These are phyloP conservation scores for Amylostereum areolatum DNA, from an alignment of 1,284 basidiomycete genomes.

Conservation along the genomic window DNA sequence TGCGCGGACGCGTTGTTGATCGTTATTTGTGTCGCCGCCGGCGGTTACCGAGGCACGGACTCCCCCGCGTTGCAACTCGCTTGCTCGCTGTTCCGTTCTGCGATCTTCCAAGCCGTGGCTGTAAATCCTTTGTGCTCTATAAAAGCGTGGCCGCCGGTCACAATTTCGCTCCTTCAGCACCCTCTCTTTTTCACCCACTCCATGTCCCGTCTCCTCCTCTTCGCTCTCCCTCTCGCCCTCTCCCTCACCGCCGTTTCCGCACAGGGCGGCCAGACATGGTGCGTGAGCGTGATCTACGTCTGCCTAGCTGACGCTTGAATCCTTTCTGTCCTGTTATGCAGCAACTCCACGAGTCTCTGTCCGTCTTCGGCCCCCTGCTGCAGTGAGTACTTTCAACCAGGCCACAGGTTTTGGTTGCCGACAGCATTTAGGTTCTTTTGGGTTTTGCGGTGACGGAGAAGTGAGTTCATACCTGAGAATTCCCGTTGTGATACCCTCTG, in stretches of 20 bases:
- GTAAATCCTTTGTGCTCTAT: background rate
- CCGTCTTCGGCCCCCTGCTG: constrained; percentile 62
- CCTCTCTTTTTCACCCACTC: background rate
- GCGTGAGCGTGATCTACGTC: background rate
- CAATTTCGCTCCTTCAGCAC: background rate
- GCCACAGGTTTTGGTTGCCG: background rate
- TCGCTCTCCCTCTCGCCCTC: constrained; percentile 11
- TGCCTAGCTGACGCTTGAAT: background rate
- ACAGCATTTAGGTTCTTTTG: constrained; percentile 13
- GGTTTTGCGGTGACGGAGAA: constrained; percentile 21
- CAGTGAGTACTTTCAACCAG: constrained; percentile 35
- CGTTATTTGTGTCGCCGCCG: background rate
- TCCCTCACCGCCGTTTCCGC: constrained; percentile 14
- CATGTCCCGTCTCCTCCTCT: constrained; percentile 14
- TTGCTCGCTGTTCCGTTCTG: no score
- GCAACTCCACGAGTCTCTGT: constrained; percentile 51
- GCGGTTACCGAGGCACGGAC: no score
- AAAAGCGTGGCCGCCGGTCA: constrained; percentile 2
- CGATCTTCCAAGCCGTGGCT: no score
- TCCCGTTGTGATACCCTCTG: constrained; percentile 6
- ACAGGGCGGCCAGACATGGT: constrained; percentile 17
- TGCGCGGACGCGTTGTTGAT: constrained; percentile 12
- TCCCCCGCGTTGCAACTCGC: no score
- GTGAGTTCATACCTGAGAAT: constrained; percentile 1
- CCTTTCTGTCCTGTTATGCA: constrained; percentile 16